These are phyloP conservation scores for Chaetomidium leptoderma DNA, from an alignment of 495 filamentous ascomycete species.

Conservation along the genomic window DNA sequence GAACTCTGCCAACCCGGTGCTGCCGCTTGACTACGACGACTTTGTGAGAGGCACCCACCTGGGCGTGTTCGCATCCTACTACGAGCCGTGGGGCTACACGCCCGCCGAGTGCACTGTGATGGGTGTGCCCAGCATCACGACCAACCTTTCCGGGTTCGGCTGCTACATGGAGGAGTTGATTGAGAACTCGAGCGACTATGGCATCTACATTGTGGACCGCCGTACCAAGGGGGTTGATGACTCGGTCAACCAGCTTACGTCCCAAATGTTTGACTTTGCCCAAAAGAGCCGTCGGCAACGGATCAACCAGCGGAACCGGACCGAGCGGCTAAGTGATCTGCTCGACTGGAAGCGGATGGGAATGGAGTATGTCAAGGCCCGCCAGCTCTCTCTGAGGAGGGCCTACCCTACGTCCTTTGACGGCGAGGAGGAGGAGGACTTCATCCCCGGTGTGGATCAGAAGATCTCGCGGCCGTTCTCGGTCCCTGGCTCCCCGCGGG, in stretches of 20 bases:
- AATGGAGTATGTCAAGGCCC: constrained; percentile 96
- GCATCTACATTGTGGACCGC: constrained; percentile 97
- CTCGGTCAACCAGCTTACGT: constrained; percentile 88
- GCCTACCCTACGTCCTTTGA: constrained; percentile 86
- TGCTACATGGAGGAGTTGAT: constrained; percentile 99
- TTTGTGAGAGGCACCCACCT: constrained; percentile 96
- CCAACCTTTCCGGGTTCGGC: constrained; percentile 94
- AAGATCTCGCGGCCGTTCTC: constrained; percentile 94
- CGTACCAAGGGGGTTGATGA: constrained; percentile 95
- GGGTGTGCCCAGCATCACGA: constrained; percentile 98
- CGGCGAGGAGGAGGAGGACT: constrained; percentile 68
- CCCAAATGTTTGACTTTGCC: constrained; percentile 95
- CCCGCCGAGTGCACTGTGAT: constrained; percentile 98
- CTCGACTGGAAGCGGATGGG: constrained; percentile 99
- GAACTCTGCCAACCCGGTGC: constrained; percentile 88
- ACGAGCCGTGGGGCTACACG: constrained; percentile 98
- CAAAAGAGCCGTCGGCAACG: constrained; percentile 89
- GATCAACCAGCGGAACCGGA: constrained; percentile 98
- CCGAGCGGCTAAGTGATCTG: constrained; percentile 88
- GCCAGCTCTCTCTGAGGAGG: constrained; percentile 84
- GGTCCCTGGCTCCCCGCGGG: constrained; percentile 85
- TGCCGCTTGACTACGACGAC: constrained; percentile 96
- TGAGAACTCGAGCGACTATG: constrained; percentile 95
- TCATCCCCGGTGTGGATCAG: constrained; percentile 82
- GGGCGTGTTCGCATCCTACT: constrained; percentile 95